Conservation (phyloP, 2,329 filamentous ascomycete genomes). For the Pseudocercospora ulei region DNA sequence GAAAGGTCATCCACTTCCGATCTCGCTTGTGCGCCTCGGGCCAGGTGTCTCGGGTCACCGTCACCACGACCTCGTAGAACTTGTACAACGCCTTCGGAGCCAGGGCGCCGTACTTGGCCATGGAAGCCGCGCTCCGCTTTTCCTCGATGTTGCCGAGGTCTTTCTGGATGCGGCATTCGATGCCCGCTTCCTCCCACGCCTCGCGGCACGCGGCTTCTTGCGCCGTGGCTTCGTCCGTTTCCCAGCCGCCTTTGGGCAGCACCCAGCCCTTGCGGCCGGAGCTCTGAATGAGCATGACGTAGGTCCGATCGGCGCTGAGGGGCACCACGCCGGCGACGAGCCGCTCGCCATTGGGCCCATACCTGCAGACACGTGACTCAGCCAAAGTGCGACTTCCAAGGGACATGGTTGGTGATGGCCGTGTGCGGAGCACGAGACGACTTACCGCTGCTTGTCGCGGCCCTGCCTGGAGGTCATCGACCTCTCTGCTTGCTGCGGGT, state of each 20-base stretch:
- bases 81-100: constrained; percentile 68
- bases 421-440: not conserved
- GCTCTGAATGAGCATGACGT: constrained; percentile 88
- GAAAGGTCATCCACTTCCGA: constrained; percentile 80
- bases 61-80: constrained; percentile 82
- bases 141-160: constrained; percentile 83
- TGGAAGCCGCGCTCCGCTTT: constrained; percentile 47
- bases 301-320: constrained; percentile 71
- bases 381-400: constrained; percentile 7
- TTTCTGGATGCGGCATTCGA: constrained; percentile 70
- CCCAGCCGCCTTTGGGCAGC: constrained; percentile 94
- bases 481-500: constrained; percentile 36
- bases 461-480: constrained; percentile 60
- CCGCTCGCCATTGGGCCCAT: constrained; percentile 82
- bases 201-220: constrained; percentile 77
- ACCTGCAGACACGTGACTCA: constrained; percentile 49
- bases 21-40: constrained; percentile 87
- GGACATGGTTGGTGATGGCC: not conserved
- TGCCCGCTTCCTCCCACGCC: constrained; percentile 96
- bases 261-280: constrained; percentile 89
- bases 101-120: constrained; percentile 33
- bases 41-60: constrained; percentile 77
- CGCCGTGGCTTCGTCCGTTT: constrained; percentile 79
- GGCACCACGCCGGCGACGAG: constrained; percentile 92
- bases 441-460: constrained; percentile 61